phyloP scores from a whole-genome alignment of 306 rosid species.

The Lathyrus aphaca region DNA sequence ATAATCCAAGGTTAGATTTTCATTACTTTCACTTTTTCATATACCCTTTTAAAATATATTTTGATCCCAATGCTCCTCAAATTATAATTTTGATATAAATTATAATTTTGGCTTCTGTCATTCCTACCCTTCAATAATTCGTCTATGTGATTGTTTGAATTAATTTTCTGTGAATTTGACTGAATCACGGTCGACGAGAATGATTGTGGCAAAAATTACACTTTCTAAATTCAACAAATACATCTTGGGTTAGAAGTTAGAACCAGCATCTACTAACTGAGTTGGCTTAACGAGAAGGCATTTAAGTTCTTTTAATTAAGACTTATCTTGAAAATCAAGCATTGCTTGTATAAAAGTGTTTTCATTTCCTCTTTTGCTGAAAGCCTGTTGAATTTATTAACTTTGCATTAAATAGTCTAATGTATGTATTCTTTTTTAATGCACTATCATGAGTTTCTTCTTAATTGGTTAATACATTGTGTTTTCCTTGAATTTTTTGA shows the following conservation, averaged over 20 bases:
- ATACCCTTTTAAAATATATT: constrained; percentile 10
- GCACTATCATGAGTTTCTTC: constrained; percentile 24
- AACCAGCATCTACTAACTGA: no score
- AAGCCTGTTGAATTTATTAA: constrained; percentile 9
- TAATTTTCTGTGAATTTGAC: not conserved
- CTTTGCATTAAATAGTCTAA: not conserved
- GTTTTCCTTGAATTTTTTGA: not conserved
- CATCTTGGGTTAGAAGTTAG: no score
- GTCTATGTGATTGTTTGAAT: not conserved
- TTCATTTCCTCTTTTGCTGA: not conserved
- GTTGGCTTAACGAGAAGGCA: not conserved
- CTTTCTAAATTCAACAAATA: not conserved
- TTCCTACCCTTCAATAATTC: constrained; percentile 5
- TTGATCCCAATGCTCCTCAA: constrained; percentile 17
- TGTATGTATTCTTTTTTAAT: constrained; percentile 4
- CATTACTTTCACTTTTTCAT: constrained; percentile 9
- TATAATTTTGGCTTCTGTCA: not conserved
- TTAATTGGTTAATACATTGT: constrained; percentile 22
- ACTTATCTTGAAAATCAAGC: not conserved
- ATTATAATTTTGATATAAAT: not conserved
- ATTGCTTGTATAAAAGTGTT: not conserved
- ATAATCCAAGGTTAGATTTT: constrained; percentile 62
- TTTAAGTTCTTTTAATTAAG: not conserved
- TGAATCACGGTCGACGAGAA: not conserved
- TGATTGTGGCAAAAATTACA: not conserved